Percentiles rank a stretch among this genome's conserved stretches.
These are phyloP conservation scores for Penicilliopsis zonata DNA, from an alignment of 495 filamentous ascomycete species.

Conservation along the genomic window DNA sequence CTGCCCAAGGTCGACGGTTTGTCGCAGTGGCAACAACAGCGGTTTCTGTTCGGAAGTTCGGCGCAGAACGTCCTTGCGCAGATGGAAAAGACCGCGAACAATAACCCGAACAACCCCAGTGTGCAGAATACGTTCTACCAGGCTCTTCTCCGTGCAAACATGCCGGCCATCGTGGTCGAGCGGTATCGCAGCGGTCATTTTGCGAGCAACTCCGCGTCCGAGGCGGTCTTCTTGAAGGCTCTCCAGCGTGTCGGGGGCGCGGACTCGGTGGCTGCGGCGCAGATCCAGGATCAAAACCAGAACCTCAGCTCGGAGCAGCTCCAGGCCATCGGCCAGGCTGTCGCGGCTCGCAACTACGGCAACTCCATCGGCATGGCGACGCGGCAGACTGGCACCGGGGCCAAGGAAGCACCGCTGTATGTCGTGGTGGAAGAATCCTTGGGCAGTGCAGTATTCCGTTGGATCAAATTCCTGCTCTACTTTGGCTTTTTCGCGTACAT, in stretches of 20 bases:
- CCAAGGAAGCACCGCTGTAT: constrained; percentile 70
- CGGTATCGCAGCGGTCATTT: constrained; percentile 77
- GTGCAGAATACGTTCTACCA: constrained; percentile 91
- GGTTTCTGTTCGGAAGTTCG: constrained; percentile 42
- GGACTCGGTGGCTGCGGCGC: constrained; percentile 27
- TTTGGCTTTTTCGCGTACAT: constrained; percentile 69
- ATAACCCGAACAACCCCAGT: constrained; percentile 72
- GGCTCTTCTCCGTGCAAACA: constrained; percentile 77
- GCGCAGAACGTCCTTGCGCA: constrained; percentile 52
- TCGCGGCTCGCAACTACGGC: constrained; percentile 62
- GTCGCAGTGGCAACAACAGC: constrained; percentile 24
- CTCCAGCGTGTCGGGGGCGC: constrained; percentile 51
- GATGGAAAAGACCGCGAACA: constrained; percentile 81
- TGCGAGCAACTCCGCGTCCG: constrained; percentile 61
- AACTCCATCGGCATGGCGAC: constrained; percentile 40
- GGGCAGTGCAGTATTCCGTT: constrained; percentile 68
- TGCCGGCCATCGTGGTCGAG: constrained; percentile 85
- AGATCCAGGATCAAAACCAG: constrained; percentile 20
- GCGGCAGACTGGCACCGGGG: constrained; percentile 44
- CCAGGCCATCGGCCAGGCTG: constrained; percentile 77
- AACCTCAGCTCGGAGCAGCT: constrained; percentile 50
- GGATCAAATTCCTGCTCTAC: constrained; percentile 73
- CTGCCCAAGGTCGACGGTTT: constrained; percentile 11
- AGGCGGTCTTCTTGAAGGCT: constrained; percentile 62
- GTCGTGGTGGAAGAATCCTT: constrained; percentile 93